Conservation (phyloP, 2,329 filamentous ascomycete species). For the Dothistroma pini region DNA sequence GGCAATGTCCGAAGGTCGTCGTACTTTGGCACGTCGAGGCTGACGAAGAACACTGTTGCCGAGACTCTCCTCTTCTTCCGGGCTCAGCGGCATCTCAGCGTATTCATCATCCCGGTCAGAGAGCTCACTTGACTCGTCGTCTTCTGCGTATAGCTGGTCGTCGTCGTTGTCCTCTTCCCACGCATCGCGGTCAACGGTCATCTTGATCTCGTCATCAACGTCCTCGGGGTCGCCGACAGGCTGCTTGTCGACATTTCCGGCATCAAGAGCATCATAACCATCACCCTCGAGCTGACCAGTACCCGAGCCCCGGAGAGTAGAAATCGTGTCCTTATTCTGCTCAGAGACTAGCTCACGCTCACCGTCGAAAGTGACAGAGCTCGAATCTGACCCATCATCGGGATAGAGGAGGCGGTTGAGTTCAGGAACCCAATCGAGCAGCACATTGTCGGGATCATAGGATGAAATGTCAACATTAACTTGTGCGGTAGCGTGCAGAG, state of each 20-base stretch:
- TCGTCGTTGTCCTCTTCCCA: background rate
- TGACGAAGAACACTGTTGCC: background rate
- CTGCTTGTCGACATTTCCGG: background rate
- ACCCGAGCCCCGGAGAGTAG: too few relatives aligned
- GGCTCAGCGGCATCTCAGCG: background rate
- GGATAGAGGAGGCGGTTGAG: too few relatives aligned
- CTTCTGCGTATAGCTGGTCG: background rate
- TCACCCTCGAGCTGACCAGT: too few relatives aligned
- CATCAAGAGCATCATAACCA: too few relatives aligned
- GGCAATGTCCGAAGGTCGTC: background rate
- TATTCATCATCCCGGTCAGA: background rate
- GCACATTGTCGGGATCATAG: too few relatives aligned
- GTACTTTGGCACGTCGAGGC: background rate
- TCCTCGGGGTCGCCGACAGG: background rate
- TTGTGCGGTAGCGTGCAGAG: too few relatives aligned
- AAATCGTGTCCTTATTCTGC: too few relatives aligned
- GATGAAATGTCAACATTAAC: too few relatives aligned
- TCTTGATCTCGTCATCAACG: background rate
- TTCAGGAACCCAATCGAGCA: too few relatives aligned
- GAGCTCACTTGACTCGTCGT: background rate
- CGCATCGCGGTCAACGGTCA: background rate
- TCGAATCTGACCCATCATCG: background rate
- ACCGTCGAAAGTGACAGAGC: background rate
- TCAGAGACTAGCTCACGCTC: background rate
- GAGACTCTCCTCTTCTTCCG: background rate